phyloP scores from a whole-genome alignment of 805 yeast species.

The Metschnikowia cerradonensis region DNA sequence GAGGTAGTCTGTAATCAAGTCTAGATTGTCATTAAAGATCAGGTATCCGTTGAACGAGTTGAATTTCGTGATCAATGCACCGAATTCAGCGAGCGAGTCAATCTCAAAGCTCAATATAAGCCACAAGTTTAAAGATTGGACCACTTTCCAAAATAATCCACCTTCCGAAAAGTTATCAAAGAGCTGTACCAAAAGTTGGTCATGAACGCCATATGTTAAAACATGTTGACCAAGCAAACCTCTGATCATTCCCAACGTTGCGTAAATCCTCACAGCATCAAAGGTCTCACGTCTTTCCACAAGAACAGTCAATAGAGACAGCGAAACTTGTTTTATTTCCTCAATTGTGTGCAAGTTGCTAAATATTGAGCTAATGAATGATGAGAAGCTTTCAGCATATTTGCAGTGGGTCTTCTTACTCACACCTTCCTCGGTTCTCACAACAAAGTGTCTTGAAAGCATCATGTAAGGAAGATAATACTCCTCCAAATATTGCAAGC shows the following conservation, averaged over 20 bases:
- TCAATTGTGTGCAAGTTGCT: constrained; percentile 21
- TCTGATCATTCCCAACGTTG: constrained; percentile 51
- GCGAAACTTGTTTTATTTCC: constrained; percentile 23
- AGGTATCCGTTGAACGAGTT: constrained; percentile 36
- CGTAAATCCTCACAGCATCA: constrained; percentile 67
- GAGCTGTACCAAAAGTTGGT: constrained; percentile 21
- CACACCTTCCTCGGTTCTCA: constrained; percentile 25
- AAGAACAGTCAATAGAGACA: constrained; percentile 41
- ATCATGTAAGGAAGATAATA: constrained; percentile 56
- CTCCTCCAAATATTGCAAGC: constrained; percentile 42
- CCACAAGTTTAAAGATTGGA: constrained; percentile 50
- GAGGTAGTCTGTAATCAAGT: constrained; percentile 20
- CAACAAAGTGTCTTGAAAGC: constrained; percentile 59
- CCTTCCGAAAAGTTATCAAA: constrained; percentile 45
- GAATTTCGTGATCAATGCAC: constrained; percentile 31
- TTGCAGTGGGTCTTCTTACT: constrained; percentile 41
- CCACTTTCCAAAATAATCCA: constrained; percentile 45
- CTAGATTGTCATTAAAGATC: constrained; percentile 15
- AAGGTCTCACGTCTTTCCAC: constrained; percentile 47
- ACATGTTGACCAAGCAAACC: constrained; percentile 41
- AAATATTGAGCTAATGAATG: constrained; percentile 42
- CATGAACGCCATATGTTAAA: constrained; percentile 26
- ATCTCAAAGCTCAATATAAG: constrained; percentile 35
- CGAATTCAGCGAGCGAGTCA: constrained; percentile 24
- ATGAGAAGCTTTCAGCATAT: constrained; percentile 51